phyloP scores from a whole-genome alignment of 2,329 filamentous ascomycete species.

The Penicillium sp. region DNA sequence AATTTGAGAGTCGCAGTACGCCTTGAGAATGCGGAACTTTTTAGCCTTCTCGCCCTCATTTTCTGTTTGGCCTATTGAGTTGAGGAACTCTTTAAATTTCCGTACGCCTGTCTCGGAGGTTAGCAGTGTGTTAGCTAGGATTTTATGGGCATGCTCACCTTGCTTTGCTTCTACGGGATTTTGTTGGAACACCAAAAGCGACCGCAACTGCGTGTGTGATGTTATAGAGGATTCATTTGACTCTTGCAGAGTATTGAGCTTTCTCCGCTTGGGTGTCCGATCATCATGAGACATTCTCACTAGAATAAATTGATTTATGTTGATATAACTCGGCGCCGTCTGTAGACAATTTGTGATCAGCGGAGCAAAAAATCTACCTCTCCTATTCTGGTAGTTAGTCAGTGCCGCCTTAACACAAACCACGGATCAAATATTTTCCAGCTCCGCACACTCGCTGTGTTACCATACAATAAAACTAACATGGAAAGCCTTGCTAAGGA shows the following conservation, averaged over 20 bases:
- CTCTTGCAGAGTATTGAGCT: slow-evolving; percentile 36
- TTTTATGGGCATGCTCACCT: slow-evolving; percentile 58
- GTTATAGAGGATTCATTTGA: slow-evolving; percentile 34
- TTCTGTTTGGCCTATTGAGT: slow-evolving; percentile 43
- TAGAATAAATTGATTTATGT: slow-evolving; percentile 20
- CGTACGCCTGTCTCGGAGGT: slow-evolving; percentile 41
- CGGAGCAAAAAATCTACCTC: slow-evolving; percentile 17
- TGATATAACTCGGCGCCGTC: slow-evolving; percentile 3
- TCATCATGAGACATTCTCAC: slow-evolving; percentile 40
- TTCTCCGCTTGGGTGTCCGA: slow-evolving; percentile 46
- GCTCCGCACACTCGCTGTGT: neutral
- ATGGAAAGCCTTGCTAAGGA: too few species aligned
- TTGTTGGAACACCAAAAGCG: slow-evolving; percentile 73
- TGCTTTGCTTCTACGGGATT: slow-evolving; percentile 63
- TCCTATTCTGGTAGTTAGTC: neutral
- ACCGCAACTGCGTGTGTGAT: slow-evolving; percentile 68
- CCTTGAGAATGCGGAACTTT: slow-evolving; percentile 50
- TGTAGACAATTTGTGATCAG: slow-evolving; percentile 7
- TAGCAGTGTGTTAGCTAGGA: neutral
- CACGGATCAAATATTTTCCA: slow-evolving; percentile 2
- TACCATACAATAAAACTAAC: too few species aligned
- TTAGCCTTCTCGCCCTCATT: slow-evolving; percentile 42
- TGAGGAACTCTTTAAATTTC: slow-evolving; percentile 51
- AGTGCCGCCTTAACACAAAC: neutral
- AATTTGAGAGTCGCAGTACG: slow-evolving; percentile 59